These are phyloP conservation scores for Ustilago cynodontis DNA, from an alignment of 1,284 basidiomycete genomes.

Conservation along the genomic window DNA sequence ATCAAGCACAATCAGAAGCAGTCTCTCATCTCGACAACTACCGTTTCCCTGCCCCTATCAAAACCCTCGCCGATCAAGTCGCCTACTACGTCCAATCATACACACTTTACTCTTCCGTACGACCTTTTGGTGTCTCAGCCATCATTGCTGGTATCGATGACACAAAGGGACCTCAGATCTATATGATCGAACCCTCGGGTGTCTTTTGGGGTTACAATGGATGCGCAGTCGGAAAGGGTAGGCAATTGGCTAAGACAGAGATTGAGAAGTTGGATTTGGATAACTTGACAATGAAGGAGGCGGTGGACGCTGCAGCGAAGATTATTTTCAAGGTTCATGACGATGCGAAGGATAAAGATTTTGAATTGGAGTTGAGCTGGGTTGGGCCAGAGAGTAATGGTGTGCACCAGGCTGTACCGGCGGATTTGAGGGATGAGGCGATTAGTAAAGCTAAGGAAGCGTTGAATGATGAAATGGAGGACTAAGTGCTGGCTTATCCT, in stretches of 20 bases:
- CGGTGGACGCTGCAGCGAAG: constrained; percentile 66
- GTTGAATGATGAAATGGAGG: constrained; percentile 85
- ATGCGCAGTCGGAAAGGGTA: constrained; percentile 90
- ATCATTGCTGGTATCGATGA: constrained; percentile 92
- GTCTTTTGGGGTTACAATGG: constrained; percentile 79
- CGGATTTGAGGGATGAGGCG: constrained; percentile 84
- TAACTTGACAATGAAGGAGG: constrained; percentile 75
- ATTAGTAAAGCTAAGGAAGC: constrained; percentile 89
- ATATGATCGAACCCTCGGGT: constrained; percentile 94
- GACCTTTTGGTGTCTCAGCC: constrained; percentile 94
- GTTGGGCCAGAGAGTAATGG: constrained; percentile 86
- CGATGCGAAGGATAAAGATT: constrained; percentile 95
- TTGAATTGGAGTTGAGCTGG: constrained; percentile 98
- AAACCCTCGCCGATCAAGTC: constrained; percentile 86
- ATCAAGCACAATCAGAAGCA: constrained; percentile 87
- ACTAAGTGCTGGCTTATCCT: constrained; percentile 66
- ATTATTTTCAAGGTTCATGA: constrained; percentile 95
- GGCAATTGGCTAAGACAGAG: constrained; percentile 97
- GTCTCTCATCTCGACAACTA: constrained; percentile 81
- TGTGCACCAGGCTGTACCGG: constrained; percentile 84
- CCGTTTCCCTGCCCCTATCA: constrained; percentile 81
- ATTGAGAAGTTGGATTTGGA: constrained; percentile 92
- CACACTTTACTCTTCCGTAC: constrained; percentile 96
- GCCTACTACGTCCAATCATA: constrained; percentile 93
- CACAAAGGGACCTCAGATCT: constrained; percentile 79